Evolutionary conservation across 176 grass and related monocot species (phyloP), one percentile per base, ranked within the genome.

Genomic region (Rhipidocladum racemiflorum): DNA sequence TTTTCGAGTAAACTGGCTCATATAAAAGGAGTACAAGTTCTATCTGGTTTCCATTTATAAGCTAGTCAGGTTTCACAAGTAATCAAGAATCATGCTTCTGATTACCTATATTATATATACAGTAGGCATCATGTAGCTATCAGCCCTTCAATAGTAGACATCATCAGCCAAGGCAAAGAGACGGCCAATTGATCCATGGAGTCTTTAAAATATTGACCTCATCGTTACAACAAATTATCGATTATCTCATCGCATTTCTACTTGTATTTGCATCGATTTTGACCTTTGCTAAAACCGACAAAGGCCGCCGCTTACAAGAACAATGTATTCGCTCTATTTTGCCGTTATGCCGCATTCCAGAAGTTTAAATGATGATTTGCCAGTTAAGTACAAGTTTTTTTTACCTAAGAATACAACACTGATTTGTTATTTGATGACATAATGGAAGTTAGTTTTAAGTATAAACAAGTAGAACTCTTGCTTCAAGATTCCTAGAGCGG

Each of bases 251-350:
- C 55, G 53, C 34, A 35, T 6, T 24, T 74, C 17, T 80, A 32
- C 34, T 32, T 45, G 35, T n/a, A 10, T 72, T 64, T 77, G 77
- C 83, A 49, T 57, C 70, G 71, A 56, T 18, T 10, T 63, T 81
- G 32, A 81, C 70, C n/a, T 72, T 89, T 76, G 77, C 6, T 44
- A 28, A 36, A 85, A 70, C 54, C 18, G 82, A 89, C 82, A 75
- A 76, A 42, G 28, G 35, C 51, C 82, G 76, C 42, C 40, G 17
- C 81, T 40, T 68, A 61, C 53, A 44, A 78, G 46, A 83, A 78
- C 74, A 72, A 78, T 71, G 80, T 53, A 25, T 35, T 40, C 21
- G 45, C 66, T 72, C 74, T 83, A 72, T 53, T 72, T 35, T 62
- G 72, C 55, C 16, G 28, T 17, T 38, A 16, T 18, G 65, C 69